Evolutionary conservation across 495 filamentous ascomycete genomes (phyloP).

Genomic region (Annulohypoxylon bovei): DNA sequence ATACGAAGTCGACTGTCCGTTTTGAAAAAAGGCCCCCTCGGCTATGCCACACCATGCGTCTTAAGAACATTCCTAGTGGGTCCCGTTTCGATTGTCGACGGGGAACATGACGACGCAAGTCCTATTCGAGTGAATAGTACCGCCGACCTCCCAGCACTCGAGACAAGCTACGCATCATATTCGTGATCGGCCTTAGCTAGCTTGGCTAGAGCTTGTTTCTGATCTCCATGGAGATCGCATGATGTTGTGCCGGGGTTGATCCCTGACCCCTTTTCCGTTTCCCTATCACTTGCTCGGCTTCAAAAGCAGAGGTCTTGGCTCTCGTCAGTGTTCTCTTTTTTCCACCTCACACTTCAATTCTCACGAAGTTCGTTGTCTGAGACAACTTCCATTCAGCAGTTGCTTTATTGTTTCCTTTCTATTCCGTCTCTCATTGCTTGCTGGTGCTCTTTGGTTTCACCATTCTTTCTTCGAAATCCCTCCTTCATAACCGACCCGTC

Average conservation of each 20-base stretch:
- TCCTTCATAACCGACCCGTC: slow-evolving; percentile 22
- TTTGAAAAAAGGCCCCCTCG: slow-evolving; percentile 25
- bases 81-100: slow-evolving; percentile 36
- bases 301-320: slow-evolving; percentile 41
- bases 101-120: slow-evolving; percentile 38
- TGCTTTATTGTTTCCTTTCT: slow-evolving; percentile 31
- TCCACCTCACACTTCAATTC: slow-evolving; percentile 31
- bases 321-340: slow-evolving; percentile 21
- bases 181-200: slow-evolving; percentile 40
- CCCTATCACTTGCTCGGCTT: slow-evolving; percentile 18
- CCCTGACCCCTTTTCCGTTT: slow-evolving; percentile 24
- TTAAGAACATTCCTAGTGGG: slow-evolving; percentile 35
- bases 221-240: slow-evolving; percentile 38
- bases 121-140: slow-evolving; percentile 27
- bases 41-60: slow-evolving; percentile 37
- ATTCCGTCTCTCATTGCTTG: slow-evolving; percentile 23
- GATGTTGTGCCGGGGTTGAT: slow-evolving; percentile 26
- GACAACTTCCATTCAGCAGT: slow-evolving; percentile 39
- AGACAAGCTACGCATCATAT: slow-evolving; percentile 39
- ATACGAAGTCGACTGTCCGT: slow-evolving; percentile 19
- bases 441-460: slow-evolving; percentile 21
- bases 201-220: slow-evolving; percentile 44
- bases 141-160: slow-evolving; percentile 27
- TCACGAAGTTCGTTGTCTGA: slow-evolving; percentile 39
- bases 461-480: slow-evolving; percentile 29